Evolutionary conservation across 2,329 filamentous ascomycete species (phyloP).

Genomic region (Trichoderma sp.): DNA sequence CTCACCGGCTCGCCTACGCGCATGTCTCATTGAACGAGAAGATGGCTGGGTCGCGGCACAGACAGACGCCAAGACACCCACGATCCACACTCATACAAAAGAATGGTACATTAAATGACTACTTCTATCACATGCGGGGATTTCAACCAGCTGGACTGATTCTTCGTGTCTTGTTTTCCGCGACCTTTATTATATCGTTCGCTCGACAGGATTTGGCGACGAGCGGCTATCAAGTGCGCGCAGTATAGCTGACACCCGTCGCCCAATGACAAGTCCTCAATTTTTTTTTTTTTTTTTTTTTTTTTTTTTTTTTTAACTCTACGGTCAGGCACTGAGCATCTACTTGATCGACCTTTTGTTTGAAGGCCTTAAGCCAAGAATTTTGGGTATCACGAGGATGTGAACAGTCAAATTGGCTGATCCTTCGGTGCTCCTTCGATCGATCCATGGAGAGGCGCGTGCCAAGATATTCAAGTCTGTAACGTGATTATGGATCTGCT

Average conservation of each 20-base stretch:
- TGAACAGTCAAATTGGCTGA: neutral
- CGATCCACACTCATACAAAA: neutral
- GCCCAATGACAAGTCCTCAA: neutral
- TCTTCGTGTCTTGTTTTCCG: neutral
- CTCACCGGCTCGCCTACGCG: neutral
- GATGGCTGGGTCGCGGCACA: neutral
- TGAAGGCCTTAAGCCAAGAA: neutral
- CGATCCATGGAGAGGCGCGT: constrained; percentile 20
- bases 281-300: fast-evolving
- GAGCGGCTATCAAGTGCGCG: neutral
- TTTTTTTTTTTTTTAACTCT: no score
- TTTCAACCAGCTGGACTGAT: neutral
- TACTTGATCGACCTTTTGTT: neutral
- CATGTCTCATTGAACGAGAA: neutral
- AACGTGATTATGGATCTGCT: neutral
- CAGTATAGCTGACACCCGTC: neutral
- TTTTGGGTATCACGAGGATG: neutral
- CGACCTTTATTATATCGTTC: neutral
- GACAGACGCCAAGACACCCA: neutral
- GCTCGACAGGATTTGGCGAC: neutral
- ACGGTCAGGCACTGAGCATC: neutral
- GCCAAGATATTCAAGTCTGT: constrained; percentile 4
- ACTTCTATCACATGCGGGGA: neutral
- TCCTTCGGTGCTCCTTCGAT: constrained; percentile 19
- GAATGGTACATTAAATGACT: neutral